A percentile compares a stretch with the other conserved stretches of the same genome.
These are phyloP conservation scores for Prinsepia uniflora DNA, from an alignment of 306 rosid genomes.

Conservation along the genomic window DNA sequence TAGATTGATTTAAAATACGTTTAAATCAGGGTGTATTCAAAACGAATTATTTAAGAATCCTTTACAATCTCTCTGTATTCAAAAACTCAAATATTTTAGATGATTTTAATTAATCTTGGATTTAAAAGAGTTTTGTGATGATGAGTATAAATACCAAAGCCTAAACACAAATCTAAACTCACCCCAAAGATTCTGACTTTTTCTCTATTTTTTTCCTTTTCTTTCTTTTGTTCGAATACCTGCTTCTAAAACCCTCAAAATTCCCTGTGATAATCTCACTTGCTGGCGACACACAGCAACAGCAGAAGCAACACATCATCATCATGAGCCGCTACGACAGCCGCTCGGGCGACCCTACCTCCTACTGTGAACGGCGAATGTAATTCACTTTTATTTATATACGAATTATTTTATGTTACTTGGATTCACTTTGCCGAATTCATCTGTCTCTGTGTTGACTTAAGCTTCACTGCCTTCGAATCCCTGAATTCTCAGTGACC, in stretches of 20 bases:
- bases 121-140: no score
- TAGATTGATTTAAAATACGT: no score
- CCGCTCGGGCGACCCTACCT: constrained; percentile 89
- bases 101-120: no score
- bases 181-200: no score
- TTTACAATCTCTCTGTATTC: no score
- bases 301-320: background rate
- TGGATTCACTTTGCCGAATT: background rate
- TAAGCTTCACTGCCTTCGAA: background rate
- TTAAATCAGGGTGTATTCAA: no score
- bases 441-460: background rate
- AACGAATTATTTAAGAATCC: no score
- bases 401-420: background rate
- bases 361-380: constrained; percentile 93
- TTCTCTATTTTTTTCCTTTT: constrained; percentile 28
- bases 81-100: no score
- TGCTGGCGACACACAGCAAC: background rate
- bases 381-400: constrained; percentile 21
- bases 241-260: constrained; percentile 40
- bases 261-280: background rate
- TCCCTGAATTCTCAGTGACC: background rate
- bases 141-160: no score
- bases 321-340: constrained; percentile 93
- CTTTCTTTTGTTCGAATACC: background rate
- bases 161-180: no score